These are phyloP conservation scores for Chlamydomonas sphaeroides DNA, from an alignment of 139 green algal species.

Conservation along the genomic window DNA sequence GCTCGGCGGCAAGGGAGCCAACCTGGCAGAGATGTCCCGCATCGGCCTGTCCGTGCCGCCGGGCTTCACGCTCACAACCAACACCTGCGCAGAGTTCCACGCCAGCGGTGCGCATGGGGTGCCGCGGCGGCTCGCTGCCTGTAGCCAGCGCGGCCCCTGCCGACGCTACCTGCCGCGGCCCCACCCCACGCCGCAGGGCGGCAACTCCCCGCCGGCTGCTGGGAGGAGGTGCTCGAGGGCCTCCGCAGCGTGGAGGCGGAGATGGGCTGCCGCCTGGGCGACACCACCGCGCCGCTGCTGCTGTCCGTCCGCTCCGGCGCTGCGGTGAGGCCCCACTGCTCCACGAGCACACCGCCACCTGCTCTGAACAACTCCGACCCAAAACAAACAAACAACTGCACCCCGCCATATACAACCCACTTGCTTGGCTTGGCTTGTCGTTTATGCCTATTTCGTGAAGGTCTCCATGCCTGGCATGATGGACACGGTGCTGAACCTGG, in stretches of 20 bases:
- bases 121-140: too few species aligned
- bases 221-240: slow-evolving; percentile 73
- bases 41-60: slow-evolving; percentile 89
- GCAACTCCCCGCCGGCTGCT: slow-evolving; percentile 50
- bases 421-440: too few species aligned
- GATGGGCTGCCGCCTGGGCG: slow-evolving; percentile 75
- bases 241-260: slow-evolving; percentile 74
- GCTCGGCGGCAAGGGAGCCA: slow-evolving; percentile 91
- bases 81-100: slow-evolving; percentile 84
- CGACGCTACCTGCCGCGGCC: too few species aligned
- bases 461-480: slow-evolving; percentile 91
- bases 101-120: slow-evolving; percentile 44
- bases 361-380: too few species aligned
- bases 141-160: too few species aligned
- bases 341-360: background rate
- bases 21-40: slow-evolving; percentile 89
- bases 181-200: slow-evolving; percentile 18
- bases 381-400: background rate
- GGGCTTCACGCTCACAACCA: slow-evolving; percentile 92
- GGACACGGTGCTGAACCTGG: slow-evolving; percentile 94
- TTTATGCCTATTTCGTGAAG: too few species aligned
- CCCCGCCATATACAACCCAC: background rate
- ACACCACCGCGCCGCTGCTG: slow-evolving; percentile 78
- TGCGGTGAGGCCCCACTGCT: slow-evolving; percentile 61
- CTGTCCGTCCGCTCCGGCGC: slow-evolving; percentile 91